Evolutionary conservation across 257 asterid genomes (phyloP).

Genomic region (Parsonsia alboflavescens): DNA sequence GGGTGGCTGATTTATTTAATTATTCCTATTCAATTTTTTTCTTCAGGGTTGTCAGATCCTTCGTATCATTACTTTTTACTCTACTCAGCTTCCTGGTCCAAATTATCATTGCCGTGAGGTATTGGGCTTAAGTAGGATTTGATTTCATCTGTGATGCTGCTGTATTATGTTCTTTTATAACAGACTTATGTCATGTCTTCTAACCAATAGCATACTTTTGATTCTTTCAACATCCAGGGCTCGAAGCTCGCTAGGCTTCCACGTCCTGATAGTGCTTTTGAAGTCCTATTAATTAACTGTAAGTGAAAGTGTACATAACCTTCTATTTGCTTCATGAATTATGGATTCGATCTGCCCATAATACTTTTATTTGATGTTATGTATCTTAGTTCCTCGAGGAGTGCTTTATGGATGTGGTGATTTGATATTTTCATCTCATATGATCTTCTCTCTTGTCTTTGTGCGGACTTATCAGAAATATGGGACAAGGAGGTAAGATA

Average conservation of each 20-base stretch:
- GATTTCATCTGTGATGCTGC: constrained; percentile 5
- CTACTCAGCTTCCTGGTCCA: constrained; percentile 98
- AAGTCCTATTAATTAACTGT: constrained; percentile 54
- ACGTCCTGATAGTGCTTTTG: constrained; percentile 58
- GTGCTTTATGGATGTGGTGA: constrained; percentile 97
- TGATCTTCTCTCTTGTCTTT: constrained; percentile 92
- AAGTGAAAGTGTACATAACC: constrained; percentile 30
- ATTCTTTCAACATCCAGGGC: constrained; percentile 48
- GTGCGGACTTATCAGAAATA: constrained; percentile 86
- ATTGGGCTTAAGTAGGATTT: constrained; percentile 7
- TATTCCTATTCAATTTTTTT: neutral
- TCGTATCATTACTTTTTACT: constrained; percentile 84
- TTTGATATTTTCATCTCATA: constrained; percentile 93
- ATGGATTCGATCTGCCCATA: neutral
- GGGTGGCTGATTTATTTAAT: neutral
- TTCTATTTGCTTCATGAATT: constrained; percentile 8
- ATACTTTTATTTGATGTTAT: constrained; percentile 14
- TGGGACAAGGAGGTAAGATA: constrained; percentile 68
- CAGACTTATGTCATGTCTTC: neutral
- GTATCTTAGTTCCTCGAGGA: constrained; percentile 74
- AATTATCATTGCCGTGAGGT: constrained; percentile 99
- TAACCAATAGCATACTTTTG: neutral
- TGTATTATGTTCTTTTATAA: neutral
- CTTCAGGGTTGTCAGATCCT: constrained; percentile 84
- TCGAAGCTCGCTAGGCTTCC: constrained; percentile 89